Evolutionary conservation across 2,329 filamentous ascomycete genomes (phyloP).

Genomic region (Phialophora verrucosa): DNA sequence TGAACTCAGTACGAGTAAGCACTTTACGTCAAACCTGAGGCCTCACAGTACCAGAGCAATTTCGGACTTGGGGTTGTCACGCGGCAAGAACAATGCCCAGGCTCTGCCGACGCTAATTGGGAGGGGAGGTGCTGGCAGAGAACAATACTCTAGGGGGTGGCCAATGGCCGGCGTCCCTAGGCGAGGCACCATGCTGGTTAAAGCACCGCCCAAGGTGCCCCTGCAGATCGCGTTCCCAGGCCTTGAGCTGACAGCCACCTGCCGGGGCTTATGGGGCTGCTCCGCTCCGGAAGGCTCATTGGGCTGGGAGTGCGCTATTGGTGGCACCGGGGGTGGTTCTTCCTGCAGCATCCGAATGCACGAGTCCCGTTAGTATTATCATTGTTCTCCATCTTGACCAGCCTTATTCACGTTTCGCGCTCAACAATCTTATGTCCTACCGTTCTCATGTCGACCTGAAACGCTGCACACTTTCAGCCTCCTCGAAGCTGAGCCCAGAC

Average conservation of each 20-base stretch:
- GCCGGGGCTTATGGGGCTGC: slow-evolving; percentile 17
- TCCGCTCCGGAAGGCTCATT: slow-evolving; percentile 21
- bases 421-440: neutral
- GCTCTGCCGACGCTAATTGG: slow-evolving; percentile 2
- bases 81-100: slow-evolving; percentile 19
- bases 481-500: slow-evolving; percentile 5
- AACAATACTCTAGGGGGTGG: slow-evolving; percentile 11
- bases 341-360: slow-evolving; percentile 14
- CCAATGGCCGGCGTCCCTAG: slow-evolving; percentile 30
- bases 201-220: slow-evolving; percentile 26
- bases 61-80: slow-evolving; percentile 29
- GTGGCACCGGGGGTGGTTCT: slow-evolving; percentile 18
- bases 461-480: slow-evolving; percentile 13
- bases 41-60: slow-evolving; percentile 24
- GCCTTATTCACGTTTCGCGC: slow-evolving; percentile 1
- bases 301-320: slow-evolving; percentile 24
- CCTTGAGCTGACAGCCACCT: slow-evolving; percentile 25
- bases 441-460: neutral
- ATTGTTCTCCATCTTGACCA: slow-evolving; percentile 16
- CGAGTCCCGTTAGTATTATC: neutral
- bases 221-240: slow-evolving; percentile 33
- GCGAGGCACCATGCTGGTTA: slow-evolving; percentile 30
- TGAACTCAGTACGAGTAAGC: slow-evolving; percentile 26
- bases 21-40: slow-evolving; percentile 33
- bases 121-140: slow-evolving; percentile 2